Percentiles rank a stretch among this genome's conserved stretches.
phyloP scores from a whole-genome alignment of 352 stramenopile species.

The Lagenidium sp. region DNA sequence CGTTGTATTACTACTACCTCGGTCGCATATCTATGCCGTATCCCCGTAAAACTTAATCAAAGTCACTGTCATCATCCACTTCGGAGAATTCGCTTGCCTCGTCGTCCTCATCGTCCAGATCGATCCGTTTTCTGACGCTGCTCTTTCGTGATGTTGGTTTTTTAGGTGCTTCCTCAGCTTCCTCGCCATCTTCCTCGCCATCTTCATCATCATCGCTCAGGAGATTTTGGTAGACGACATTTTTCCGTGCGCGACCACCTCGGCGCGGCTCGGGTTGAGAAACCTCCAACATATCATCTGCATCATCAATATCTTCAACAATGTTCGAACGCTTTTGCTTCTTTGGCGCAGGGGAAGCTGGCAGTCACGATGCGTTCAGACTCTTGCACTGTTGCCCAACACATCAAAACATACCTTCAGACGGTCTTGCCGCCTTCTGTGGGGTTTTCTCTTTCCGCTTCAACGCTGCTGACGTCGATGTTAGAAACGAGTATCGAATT shows the following conservation, averaged over 20 bases:
- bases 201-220: slow-evolving; percentile 49
- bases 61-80: slow-evolving; percentile 56
- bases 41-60: slow-evolving; percentile 26
- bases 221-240: slow-evolving; percentile 29
- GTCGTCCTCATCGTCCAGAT: slow-evolving; percentile 15
- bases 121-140: slow-evolving; percentile 11
- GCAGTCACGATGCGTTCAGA: too few relatives aligned
- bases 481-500: slow-evolving; percentile 2
- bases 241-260: slow-evolving; percentile 9
- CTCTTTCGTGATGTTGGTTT: slow-evolving; percentile 6
- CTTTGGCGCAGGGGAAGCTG: slow-evolving; percentile 17
- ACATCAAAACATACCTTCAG: too few relatives aligned
- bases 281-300: slow-evolving; percentile 1
- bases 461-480: too few relatives aligned
- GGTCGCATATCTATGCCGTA: neutral
- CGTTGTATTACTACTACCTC: too few relatives aligned
- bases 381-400: too few relatives aligned
- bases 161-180: slow-evolving; percentile 6
- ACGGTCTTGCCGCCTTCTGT: too few relatives aligned
- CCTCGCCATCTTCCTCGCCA: slow-evolving; percentile 6
- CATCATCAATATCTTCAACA: slow-evolving; percentile 13
- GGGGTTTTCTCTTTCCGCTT: slow-evolving; percentile 23
- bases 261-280: slow-evolving; percentile 1
- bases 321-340: slow-evolving; percentile 11
- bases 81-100: slow-evolving; percentile 44